Conservation (phyloP, 116 monocot genomes). For the Trichopus zeylanicus region DNA sequence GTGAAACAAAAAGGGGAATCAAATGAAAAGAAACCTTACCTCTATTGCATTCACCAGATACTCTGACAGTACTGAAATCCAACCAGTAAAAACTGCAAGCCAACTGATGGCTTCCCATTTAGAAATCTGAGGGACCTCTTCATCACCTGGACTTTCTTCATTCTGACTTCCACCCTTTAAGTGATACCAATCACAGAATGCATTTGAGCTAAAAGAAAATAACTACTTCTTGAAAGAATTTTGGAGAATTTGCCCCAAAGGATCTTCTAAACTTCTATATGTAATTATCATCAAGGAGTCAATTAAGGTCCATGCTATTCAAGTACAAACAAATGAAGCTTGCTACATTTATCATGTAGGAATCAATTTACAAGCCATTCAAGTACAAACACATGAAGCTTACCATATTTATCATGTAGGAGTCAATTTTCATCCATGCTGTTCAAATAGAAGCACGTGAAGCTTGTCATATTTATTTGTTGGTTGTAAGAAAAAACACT, state of each 20-base stretch:
- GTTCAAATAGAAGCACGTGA: too few species aligned
- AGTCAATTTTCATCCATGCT: too few species aligned
- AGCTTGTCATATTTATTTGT: too few species aligned
- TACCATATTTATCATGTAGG: too few species aligned
- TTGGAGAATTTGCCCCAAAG: not conserved
- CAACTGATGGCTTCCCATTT: constrained; percentile 63
- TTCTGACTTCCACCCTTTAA: constrained; percentile 21
- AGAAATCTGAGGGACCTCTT: constrained; percentile 42
- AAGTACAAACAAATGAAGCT: too few species aligned
- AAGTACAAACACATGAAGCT: too few species aligned
- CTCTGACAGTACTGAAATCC: constrained; percentile 66
- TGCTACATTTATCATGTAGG: too few species aligned
- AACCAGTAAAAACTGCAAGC: constrained; percentile 58
- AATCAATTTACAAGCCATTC: too few species aligned
- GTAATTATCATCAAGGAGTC: too few species aligned
- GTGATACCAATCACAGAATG: not conserved
- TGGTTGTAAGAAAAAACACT: too few species aligned
- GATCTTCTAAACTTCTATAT: not conserved
- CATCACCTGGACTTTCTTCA: constrained; percentile 18
- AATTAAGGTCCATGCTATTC: too few species aligned
- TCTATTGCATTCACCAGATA: constrained; percentile 70
- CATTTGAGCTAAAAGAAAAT: not conserved
- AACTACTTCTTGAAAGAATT: not conserved
- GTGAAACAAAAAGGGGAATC: not conserved
- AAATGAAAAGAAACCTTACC: constrained; percentile 20